These are phyloP conservation scores for Nakazawaea holstii DNA, from an alignment of 805 yeast species.

Conservation along the genomic window DNA sequence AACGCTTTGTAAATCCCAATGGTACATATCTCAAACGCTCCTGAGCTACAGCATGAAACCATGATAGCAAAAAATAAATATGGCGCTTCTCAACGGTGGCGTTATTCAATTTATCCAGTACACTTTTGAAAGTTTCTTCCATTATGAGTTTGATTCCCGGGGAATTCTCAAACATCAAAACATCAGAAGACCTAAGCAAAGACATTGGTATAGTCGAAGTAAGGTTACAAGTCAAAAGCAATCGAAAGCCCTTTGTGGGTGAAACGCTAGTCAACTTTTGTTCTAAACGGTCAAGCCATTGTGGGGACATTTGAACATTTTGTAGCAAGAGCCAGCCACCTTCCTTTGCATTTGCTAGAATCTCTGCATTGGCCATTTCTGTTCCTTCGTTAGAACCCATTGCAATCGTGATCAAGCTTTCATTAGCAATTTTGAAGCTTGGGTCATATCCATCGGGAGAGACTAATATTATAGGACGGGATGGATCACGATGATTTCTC, in stretches of 20 bases:
- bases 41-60: conserved; percentile 65
- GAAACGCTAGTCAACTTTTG: conserved; percentile 32
- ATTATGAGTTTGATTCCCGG: conserved; percentile 53
- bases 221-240: conserved; percentile 63
- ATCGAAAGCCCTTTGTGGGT: conserved; percentile 33
- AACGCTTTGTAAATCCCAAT: conserved; percentile 51
- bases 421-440: conserved; percentile 38
- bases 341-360: conserved; percentile 35
- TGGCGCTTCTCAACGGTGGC: conserved; percentile 37
- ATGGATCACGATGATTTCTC: conserved; percentile 10
- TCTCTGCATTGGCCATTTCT: conserved; percentile 48
- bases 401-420: conserved; percentile 41
- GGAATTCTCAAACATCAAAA: conserved; percentile 56
- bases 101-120: conserved; percentile 16
- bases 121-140: conserved; percentile 28
- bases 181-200: conserved; percentile 47
- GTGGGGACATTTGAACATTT: conserved; percentile 68
- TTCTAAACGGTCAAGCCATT: conserved; percentile 55
- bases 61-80: conserved; percentile 49
- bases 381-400: conserved; percentile 73
- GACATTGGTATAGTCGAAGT: conserved; percentile 46
- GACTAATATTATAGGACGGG: conserved; percentile 44
- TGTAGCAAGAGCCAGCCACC: conserved; percentile 77
- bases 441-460: conserved; percentile 67
- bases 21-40: conserved; percentile 60